phyloP scores from a whole-genome alignment of 805 yeast species.

The Saccharomycopsis malanga region DNA sequence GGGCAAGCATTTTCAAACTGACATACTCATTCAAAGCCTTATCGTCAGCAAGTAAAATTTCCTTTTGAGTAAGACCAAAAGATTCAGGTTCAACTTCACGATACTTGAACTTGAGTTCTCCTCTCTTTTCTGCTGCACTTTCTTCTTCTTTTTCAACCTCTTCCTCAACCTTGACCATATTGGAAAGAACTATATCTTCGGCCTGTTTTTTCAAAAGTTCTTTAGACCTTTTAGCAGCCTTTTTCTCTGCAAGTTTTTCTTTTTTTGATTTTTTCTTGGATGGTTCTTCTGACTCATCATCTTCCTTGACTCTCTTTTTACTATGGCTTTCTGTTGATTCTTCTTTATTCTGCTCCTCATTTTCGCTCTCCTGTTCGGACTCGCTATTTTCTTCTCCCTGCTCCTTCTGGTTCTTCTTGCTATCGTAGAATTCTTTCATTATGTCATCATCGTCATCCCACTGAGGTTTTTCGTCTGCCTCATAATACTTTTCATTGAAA shows the following conservation, averaged over 20 bases:
- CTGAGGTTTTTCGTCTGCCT: constrained; percentile 53
- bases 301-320: no score
- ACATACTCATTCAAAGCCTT: constrained; percentile 73
- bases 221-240: constrained; percentile 53
- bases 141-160: constrained; percentile 52
- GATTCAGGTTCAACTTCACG: constrained; percentile 94
- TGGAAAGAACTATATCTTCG: constrained; percentile 69
- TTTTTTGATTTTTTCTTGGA: constrained; percentile 40
- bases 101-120: constrained; percentile 61
- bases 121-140: constrained; percentile 40
- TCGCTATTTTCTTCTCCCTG: constrained; percentile 32
- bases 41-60: constrained; percentile 87
- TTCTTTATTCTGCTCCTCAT: constrained; percentile 29
- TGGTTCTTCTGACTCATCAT: constrained; percentile 31
- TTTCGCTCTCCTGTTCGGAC: constrained; percentile 24
- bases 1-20: constrained; percentile 88
- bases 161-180: constrained; percentile 56
- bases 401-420: constrained; percentile 28
- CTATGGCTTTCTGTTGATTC: constrained; percentile 37
- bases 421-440: constrained; percentile 34
- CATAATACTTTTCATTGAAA: constrained; percentile 78
- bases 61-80: constrained; percentile 78
- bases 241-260: constrained; percentile 51
- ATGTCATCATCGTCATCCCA: constrained; percentile 58
- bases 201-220: constrained; percentile 59